phyloP scores from a whole-genome alignment of 257 asterid species.

The Nicotiana sylvestris region DNA sequence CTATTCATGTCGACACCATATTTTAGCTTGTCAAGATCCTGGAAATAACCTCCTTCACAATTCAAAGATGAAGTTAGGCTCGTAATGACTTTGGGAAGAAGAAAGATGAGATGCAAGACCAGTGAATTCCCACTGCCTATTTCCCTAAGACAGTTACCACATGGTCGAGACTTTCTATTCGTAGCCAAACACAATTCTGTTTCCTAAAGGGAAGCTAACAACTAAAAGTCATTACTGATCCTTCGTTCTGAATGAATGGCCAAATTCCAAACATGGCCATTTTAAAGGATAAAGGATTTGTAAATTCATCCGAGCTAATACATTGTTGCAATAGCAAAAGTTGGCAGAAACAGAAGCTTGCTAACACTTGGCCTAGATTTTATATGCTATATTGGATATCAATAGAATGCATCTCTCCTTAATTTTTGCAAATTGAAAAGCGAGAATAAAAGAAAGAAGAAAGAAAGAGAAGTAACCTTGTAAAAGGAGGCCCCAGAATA shows the following conservation, averaged over 20 bases:
- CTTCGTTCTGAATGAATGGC: neutral
- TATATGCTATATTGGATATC: neutral
- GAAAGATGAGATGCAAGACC: neutral
- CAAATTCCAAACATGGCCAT: neutral
- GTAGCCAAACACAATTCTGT: neutral
- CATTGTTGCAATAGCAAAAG: neutral
- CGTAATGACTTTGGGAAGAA: neutral
- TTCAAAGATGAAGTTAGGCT: neutral
- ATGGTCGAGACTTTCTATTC: neutral
- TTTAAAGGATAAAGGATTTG: neutral
- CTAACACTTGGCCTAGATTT: neutral
- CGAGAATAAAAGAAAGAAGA: neutral
- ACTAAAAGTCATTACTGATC: neutral
- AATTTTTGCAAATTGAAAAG: neutral
- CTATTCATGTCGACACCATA: constrained; percentile 68
- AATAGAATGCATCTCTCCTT: neutral
- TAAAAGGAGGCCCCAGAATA: constrained; percentile 76
- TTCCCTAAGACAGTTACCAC: no score
- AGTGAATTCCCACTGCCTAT: neutral
- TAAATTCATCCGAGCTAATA: neutral
- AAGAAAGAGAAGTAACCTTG: constrained; percentile 51
- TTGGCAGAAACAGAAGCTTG: constrained; percentile 5
- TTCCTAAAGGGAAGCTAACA: neutral
- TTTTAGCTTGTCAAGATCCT: constrained; percentile 66
- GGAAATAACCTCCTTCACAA: constrained; percentile 71